Base-by-base conservation (phyloP, 768 basidiomycete genomes). In the Cyclocybe cylindracea region DNA sequence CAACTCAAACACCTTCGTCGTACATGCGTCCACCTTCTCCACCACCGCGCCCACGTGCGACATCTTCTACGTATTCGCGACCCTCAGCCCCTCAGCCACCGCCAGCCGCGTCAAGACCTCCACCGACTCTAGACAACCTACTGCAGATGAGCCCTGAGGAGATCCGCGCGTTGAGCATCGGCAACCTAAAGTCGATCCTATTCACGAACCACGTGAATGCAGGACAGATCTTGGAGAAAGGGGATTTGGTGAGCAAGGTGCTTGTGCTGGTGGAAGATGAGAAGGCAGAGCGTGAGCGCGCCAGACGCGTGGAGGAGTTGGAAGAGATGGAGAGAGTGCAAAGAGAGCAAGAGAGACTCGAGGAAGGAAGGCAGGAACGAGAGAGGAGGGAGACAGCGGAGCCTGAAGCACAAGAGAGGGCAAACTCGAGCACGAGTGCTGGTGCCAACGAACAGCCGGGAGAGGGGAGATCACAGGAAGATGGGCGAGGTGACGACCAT, bases 151-250 rank as follows among this genome's bases (percentile, higher is more conserved):
- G 82, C 0, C 63, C 75, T 1, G 79, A 79, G 6, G 74, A 77
- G 10, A 68, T 95, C n/a, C 66, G 76, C 2, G 67, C 76, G 3
- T 74, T 96, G 10, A 82, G 87, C 6, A 82, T 95, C 48, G 72
- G 82, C 18, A 70, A 78, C n/a, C 74, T 97, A 42, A 97, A 97
- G 66, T 76, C 78, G 2, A 79, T 96, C 14, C 68, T 97, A 16
- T 91, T 84, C 62, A 83, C 84, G 48, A 91, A 94, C 57, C 92
- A 89, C 50, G 89, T 96, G 38, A 82, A 83, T 58, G 83, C 90
- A 29, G 80, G 84, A 39, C 75, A 85, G 61, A 72, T 94, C 2
- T 71, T 96, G n/a, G 94, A 97, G 73, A 97, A 97, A 73, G 72
- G 77, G 18, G 91, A 94, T 44, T 67, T 94, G n/a, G 89, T 94